Conservation (phyloP, 202 grass and related monocot species). For the Panicum hallii region DNA sequence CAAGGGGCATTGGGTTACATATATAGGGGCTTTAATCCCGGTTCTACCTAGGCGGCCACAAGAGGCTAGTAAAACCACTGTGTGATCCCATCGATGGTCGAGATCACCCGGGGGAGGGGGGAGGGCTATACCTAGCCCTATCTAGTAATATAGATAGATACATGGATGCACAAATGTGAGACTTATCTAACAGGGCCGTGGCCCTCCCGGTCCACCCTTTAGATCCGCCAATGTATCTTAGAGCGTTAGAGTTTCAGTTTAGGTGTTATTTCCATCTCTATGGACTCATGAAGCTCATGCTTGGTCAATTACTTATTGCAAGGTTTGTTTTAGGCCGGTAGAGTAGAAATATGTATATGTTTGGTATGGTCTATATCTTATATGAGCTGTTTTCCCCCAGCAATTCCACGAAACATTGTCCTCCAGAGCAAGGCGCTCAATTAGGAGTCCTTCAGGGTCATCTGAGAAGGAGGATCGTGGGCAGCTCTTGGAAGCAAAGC, state of each 20-base stretch:
- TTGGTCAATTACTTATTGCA: background rate
- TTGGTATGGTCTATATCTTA: conserved; percentile 5
- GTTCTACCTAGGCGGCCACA: no score
- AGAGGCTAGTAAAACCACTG: no score
- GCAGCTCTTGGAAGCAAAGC: conserved; percentile 75
- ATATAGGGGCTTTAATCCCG: no score
- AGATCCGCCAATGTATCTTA: background rate
- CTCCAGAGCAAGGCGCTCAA: conserved; percentile 72
- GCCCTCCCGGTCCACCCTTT: no score
- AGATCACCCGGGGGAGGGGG: no score
- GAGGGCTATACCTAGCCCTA: no score
- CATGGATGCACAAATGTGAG: no score
- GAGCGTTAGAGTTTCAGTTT: background rate
- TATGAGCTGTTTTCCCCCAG: conserved; percentile 51
- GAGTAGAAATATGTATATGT: background rate
- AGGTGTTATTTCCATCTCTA: background rate
- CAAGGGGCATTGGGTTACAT: no score
- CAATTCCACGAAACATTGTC: conserved; percentile 84
- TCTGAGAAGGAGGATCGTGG: conserved; percentile 82
- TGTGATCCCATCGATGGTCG: no score
- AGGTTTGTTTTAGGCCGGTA: background rate
- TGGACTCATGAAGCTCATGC: background rate
- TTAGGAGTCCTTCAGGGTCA: conserved; percentile 65
- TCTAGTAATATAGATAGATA: no score
- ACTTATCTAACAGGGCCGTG: no score